Conservation (phyloP, 345 rosid species). For the Microcos paniculata region DNA sequence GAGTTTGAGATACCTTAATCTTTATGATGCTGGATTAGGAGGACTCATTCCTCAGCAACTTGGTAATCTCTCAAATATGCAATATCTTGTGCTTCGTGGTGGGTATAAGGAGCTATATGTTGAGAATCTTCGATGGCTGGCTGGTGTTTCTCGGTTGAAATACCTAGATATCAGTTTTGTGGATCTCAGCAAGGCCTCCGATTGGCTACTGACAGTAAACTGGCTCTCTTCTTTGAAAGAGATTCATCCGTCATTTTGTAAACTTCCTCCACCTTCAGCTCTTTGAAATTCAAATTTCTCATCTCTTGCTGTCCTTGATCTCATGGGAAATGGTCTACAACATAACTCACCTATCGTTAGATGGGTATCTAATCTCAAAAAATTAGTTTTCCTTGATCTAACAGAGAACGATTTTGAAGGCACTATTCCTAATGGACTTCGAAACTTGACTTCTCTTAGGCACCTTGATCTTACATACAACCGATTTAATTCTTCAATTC, state of each 20-base stretch:
- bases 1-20: too few species aligned
- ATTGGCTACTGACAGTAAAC: slow-evolving; percentile 38
- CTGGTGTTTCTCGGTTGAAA: slow-evolving; percentile 34
- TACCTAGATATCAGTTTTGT: slow-evolving; percentile 36
- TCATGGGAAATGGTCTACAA: too few species aligned
- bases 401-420: background rate
- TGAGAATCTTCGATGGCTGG: too few species aligned
- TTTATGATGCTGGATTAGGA: too few species aligned
- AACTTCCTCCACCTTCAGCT: too few species aligned
- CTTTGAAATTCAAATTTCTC: too few species aligned
- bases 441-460: slow-evolving; percentile 13
- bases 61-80: too few species aligned
- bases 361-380: slow-evolving; percentile 13
- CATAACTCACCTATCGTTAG: background rate
- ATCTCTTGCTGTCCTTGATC: slow-evolving; percentile 25
- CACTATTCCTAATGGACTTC: background rate
- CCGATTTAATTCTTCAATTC: slow-evolving; percentile 38
- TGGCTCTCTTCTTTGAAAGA: slow-evolving; percentile 34
- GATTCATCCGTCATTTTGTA: background rate
- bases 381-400: slow-evolving; percentile 14
- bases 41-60: slow-evolving; percentile 1
- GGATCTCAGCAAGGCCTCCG: slow-evolving; percentile 29
- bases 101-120: too few species aligned
- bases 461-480: slow-evolving; percentile 38
- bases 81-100: too few species aligned